phyloP scores from a whole-genome alignment of 2,329 filamentous ascomycete genomes.

The Periconia sp. region DNA sequence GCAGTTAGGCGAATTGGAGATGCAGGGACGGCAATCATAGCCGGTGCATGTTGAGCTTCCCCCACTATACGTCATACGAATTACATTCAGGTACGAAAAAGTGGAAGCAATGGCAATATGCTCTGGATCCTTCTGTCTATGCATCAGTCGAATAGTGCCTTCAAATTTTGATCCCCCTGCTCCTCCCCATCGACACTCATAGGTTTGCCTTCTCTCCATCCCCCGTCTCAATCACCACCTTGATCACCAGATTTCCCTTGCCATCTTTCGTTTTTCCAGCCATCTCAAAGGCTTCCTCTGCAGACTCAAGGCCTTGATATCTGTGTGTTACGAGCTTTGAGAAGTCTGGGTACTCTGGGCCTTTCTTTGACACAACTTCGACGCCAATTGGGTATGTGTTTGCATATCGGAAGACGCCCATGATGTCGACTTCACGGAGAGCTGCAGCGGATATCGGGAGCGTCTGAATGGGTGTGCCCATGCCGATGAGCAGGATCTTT shows the following conservation, averaged over 20 bases:
- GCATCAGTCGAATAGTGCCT: background rate
- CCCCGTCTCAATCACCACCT: slow-evolving; percentile 66
- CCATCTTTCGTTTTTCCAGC: slow-evolving; percentile 72
- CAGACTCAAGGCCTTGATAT: slow-evolving; percentile 68
- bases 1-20: too few relatives aligned
- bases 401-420: slow-evolving; percentile 80
- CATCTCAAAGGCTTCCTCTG: slow-evolving; percentile 71
- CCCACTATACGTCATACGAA: too few relatives aligned
- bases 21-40: too few relatives aligned
- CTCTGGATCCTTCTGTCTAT: background rate
- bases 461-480: slow-evolving; percentile 79
- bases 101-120: background rate
- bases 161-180: background rate
- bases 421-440: slow-evolving; percentile 75
- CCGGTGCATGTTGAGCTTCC: too few relatives aligned
- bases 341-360: slow-evolving; percentile 64
- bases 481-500: slow-evolving; percentile 77
- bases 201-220: slow-evolving; percentile 28
- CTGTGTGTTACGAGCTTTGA: slow-evolving; percentile 77
- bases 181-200: slow-evolving; percentile 10
- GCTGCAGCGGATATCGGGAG: slow-evolving; percentile 75
- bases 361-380: slow-evolving; percentile 58
- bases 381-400: slow-evolving; percentile 79
- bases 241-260: slow-evolving; percentile 71
- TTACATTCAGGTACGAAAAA: background rate